A percentile compares a stretch with the other conserved stretches of the same genome.
These are phyloP conservation scores for Rutstroemia sp. DNA, from an alignment of 2,329 filamentous ascomycete genomes.

Conservation along the genomic window DNA sequence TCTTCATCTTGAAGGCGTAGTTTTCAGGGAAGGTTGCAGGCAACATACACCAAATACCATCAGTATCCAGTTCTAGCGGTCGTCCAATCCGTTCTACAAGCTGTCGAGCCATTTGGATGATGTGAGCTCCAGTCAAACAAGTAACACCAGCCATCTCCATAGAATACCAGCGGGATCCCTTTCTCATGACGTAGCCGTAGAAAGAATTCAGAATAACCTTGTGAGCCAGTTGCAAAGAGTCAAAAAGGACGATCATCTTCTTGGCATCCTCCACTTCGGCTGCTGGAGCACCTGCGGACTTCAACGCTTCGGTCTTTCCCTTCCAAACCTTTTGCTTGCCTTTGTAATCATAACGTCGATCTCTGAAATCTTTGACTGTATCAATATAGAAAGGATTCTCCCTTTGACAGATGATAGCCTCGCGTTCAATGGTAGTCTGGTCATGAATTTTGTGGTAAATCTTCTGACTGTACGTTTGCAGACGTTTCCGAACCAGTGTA, in stretches of 20 bases:
- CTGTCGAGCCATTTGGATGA: slow-evolving; percentile 92
- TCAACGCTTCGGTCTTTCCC: slow-evolving; percentile 82
- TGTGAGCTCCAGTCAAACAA: slow-evolving; percentile 89
- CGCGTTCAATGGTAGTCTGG: slow-evolving; percentile 81
- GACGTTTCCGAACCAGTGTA: slow-evolving; percentile 69
- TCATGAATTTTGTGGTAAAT: slow-evolving; percentile 99
- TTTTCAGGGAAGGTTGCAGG: slow-evolving; percentile 95
- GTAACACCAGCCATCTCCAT: slow-evolving; percentile 99
- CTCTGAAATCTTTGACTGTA: slow-evolving; percentile 91
- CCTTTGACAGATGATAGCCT: slow-evolving; percentile 96
- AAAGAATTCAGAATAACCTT: slow-evolving; percentile 99
- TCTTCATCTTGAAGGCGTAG: slow-evolving; percentile 87
- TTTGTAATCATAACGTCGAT: slow-evolving; percentile 97
- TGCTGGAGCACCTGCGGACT: slow-evolving; percentile 68
- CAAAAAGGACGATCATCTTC: slow-evolving; percentile 97
- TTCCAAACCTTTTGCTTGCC: slow-evolving; percentile 98
- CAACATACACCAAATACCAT: slow-evolving; percentile 99
- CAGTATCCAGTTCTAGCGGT: slow-evolving; percentile 90
- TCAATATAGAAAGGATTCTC: slow-evolving; percentile 99
- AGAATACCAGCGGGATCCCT: slow-evolving; percentile 97
- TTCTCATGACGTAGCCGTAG: slow-evolving; percentile 99
- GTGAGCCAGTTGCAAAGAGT: slow-evolving; percentile 92
- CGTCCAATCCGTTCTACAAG: slow-evolving; percentile 89
- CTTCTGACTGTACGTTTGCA: slow-evolving; percentile 93
- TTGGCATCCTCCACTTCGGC: slow-evolving; percentile 86